Percentiles rank a stretch among this genome's conserved stretches.
Evolutionary conservation across 225 moss, liverwort and hornwort genomes (phyloP).

Genomic region (Ulota crispa): DNA sequence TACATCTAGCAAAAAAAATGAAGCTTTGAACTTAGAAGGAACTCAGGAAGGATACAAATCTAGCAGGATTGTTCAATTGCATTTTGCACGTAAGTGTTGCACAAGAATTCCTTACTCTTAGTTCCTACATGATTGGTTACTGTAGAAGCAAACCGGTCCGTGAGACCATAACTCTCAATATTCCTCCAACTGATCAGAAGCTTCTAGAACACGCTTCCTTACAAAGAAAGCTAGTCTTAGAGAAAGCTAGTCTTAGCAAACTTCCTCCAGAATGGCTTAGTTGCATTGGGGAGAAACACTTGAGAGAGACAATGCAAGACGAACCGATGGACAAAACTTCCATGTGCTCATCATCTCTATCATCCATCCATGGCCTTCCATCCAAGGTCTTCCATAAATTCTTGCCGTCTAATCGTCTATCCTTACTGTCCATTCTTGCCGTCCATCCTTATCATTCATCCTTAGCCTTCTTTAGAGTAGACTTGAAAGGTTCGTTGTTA

Average conservation of each 20-base stretch:
- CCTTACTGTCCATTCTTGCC: no score
- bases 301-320: not conserved
- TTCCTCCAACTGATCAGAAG: not conserved
- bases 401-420: no score
- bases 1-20: not conserved
- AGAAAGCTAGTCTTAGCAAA: no score
- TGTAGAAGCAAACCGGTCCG: not conserved
- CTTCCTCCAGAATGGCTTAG: no score
- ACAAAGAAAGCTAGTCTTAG: not conserved
- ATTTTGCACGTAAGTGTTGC: not conserved
- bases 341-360: rapidly evolving
- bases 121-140: not conserved
- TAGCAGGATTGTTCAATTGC: not conserved
- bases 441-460: no score
- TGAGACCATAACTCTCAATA: not conserved
- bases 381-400: no score
- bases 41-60: no score
- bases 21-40: not conserved
- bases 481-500: no score
- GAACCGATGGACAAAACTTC: not conserved
- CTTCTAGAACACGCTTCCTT: not conserved
- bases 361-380: not conserved
- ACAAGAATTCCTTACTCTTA: not conserved
- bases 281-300: not conserved
- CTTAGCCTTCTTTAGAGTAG: no score